Conservation (phyloP, 805 yeast genomes). For the Isabelozyma heimii region DNA sequence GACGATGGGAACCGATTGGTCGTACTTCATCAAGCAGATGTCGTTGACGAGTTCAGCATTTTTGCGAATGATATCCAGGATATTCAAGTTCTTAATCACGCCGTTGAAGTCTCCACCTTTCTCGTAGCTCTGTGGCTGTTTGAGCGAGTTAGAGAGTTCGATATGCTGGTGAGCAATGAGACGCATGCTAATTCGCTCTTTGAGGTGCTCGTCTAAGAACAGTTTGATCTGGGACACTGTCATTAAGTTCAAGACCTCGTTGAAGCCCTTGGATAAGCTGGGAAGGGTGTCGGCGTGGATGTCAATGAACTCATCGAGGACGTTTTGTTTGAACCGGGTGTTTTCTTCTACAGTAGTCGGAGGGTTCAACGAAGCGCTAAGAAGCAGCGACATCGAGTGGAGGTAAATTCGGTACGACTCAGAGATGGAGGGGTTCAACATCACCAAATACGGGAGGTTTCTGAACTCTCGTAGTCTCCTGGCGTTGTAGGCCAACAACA, state of each 20-base stretch:
- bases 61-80: slow-evolving; percentile 59
- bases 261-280: slow-evolving; percentile 76
- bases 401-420: slow-evolving; percentile 72
- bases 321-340: slow-evolving; percentile 43
- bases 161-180: slow-evolving; percentile 84
- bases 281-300: slow-evolving; percentile 85
- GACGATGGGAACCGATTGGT: slow-evolving; percentile 59
- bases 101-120: slow-evolving; percentile 56
- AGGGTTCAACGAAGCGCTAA: slow-evolving; percentile 30
- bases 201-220: slow-evolving; percentile 73
- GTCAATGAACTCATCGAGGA: slow-evolving; percentile 60
- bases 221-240: slow-evolving; percentile 48
- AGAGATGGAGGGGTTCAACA: slow-evolving; percentile 83
- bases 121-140: slow-evolving; percentile 33
- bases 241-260: slow-evolving; percentile 54
- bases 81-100: slow-evolving; percentile 62
- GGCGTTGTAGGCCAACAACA: slow-evolving; percentile 61
- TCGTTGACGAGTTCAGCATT: slow-evolving; percentile 79
- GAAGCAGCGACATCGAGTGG: slow-evolving; percentile 51
- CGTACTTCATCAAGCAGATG: slow-evolving; percentile 79
- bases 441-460: slow-evolving; percentile 76
- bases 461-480: slow-evolving; percentile 69
- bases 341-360: slow-evolving; percentile 55
- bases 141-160: slow-evolving; percentile 47
- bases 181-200: slow-evolving; percentile 84